Evolutionary conservation across 768 basidiomycete genomes (phyloP), one percentile per base, ranked within the genome.

Genomic region (Leccinum imitatum): DNA sequence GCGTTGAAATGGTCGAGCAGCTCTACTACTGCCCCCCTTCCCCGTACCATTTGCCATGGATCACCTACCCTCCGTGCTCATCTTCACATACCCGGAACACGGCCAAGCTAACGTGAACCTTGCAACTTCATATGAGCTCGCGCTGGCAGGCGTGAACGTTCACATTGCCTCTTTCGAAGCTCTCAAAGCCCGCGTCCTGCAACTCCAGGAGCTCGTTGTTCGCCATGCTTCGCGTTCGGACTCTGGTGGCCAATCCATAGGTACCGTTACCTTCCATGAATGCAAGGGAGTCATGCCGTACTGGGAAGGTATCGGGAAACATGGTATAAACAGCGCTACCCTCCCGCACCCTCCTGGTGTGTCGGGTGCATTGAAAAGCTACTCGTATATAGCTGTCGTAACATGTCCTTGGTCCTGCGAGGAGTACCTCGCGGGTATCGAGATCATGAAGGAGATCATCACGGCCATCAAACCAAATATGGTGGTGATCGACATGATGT

Each of bases 81-180:
- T 66, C 4, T 58, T 58, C 6, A 66, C 58, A 17, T 54, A 50
- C 37, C 35, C 58, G 14, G 62, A 64, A 48, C 31, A 56, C 6
- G 58, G 62, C 3, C 62, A 59, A 51, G 30, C 51, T 11, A 52
- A 52, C 11, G 51, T 52, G 51, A 52, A 52, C 51, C 31, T 52
- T 15, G 30, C 65, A 14, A 63, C 55, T 7, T 23, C 64, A 6
- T 65, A 65, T 4, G 64, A 66, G n/a, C 64, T 66, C 4, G 65
- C 61, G 3, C 53, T 66, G 15, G 58, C 58, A 3, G 58, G 61
- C 4, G 61, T 41, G 9, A 50, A 60, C 31, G 56, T 66, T 14
- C 21, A 25, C 19, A 47, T 66, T 2, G 58, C 65, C 3, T 66
- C 61, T 19, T 66, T 63, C 9, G 11, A 47, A 15, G 11, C 61